phyloP scores from a whole-genome alignment of 83 land plant species.

The Thuja plicata region DNA sequence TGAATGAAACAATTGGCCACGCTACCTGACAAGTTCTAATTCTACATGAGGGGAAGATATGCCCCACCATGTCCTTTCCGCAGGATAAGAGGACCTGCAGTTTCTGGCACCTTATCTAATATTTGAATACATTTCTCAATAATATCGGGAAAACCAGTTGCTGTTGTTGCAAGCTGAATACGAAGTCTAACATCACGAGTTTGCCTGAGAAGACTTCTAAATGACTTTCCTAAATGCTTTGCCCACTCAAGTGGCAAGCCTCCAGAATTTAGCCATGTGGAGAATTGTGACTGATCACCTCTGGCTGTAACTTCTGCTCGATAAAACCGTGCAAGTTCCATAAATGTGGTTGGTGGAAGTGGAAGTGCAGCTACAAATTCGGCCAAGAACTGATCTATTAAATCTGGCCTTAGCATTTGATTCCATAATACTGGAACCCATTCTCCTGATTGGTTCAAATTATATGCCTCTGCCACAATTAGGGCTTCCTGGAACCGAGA shows the following conservation, averaged over 20 bases:
- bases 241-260: conserved; percentile 86
- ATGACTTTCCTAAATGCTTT: conserved; percentile 71
- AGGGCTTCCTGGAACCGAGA: conserved; percentile 93
- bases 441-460: conserved; percentile 81
- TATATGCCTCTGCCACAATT: conserved; percentile 98
- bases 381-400: conserved; percentile 73
- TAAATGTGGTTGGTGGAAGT: conserved; percentile 73
- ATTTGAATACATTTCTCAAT: conserved; percentile 63
- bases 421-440: conserved; percentile 96
- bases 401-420: conserved; percentile 85
- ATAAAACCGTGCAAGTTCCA: conserved; percentile 82
- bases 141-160: conserved; percentile 85
- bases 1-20: conserved; percentile 5
- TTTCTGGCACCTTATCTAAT: conserved; percentile 92
- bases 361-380: conserved; percentile 96
- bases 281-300: conserved; percentile 83
- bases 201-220: conserved; percentile 76
- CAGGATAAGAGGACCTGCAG: conserved; percentile 88
- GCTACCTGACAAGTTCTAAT: background rate
- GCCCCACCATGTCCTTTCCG: conserved; percentile 95
- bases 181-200: conserved; percentile 75
- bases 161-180: conserved; percentile 76
- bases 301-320: conserved; percentile 85
- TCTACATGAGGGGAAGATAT: conserved; percentile 91
- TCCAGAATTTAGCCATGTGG: conserved; percentile 86